Percentiles rank a stretch among this genome's conserved stretches.
Conservation (phyloP, 1,284 basidiomycete genomes). For the Ceratobasidium papillatum region DNA sequence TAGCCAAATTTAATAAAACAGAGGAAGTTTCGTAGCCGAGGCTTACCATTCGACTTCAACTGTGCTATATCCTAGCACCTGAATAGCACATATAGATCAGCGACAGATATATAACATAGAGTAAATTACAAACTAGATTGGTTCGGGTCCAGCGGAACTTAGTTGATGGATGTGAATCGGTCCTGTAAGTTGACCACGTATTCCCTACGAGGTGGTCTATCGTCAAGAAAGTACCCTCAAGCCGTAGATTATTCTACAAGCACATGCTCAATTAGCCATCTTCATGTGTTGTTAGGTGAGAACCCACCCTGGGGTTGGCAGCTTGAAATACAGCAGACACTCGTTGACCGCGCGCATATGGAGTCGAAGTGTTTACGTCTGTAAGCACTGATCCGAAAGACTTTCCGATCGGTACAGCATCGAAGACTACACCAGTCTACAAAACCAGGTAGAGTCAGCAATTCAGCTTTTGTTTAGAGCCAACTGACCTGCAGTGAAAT, state of each 20-base stretch:
- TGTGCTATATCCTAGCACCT: slow-evolving; percentile 40
- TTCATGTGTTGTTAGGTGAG: too few relatives aligned
- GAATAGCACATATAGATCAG: neutral
- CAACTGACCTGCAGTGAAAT: slow-evolving; percentile 69
- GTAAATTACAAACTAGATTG: slow-evolving; percentile 57
- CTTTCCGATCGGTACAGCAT: slow-evolving; percentile 65
- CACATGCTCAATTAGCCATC: neutral
- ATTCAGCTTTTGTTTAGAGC: neutral
- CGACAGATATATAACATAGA: neutral
- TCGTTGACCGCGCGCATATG: slow-evolving; percentile 66
- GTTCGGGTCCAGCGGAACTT: slow-evolving; percentile 72
- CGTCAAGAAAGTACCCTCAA: slow-evolving; percentile 77
- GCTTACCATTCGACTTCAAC: slow-evolving; percentile 42
- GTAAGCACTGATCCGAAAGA: slow-evolving; percentile 70
- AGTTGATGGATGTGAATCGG: slow-evolving; percentile 84
- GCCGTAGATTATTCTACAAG: slow-evolving; percentile 75
- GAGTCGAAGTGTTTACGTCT: slow-evolving; percentile 61
- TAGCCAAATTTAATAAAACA: neutral
- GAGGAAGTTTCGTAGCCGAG: neutral
- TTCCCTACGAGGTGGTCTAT: slow-evolving; percentile 63
- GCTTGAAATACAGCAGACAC: slow-evolving; percentile 74
- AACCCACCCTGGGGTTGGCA: slow-evolving; percentile 76
- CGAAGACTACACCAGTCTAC: slow-evolving; percentile 69
- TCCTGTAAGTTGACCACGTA: slow-evolving; percentile 66
- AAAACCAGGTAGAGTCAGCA: neutral